These are phyloP conservation scores for Yarrowia sp. DNA, from an alignment of 805 yeast genomes.

Conservation along the genomic window DNA sequence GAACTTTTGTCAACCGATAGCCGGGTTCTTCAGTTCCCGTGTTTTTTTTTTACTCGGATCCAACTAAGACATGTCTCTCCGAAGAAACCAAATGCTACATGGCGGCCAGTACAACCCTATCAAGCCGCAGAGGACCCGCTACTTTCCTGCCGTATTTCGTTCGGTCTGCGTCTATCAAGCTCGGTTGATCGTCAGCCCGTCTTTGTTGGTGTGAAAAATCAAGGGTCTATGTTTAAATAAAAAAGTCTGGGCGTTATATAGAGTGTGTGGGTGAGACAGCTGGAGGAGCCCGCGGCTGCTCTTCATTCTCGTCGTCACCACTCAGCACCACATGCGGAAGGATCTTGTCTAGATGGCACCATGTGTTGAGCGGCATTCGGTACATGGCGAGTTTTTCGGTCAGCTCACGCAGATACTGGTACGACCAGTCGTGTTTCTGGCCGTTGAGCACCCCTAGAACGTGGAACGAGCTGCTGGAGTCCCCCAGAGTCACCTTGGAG, in stretches of 20 bases:
- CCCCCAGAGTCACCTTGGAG: constrained; percentile 27
- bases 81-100: too few relatives aligned
- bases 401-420: constrained; percentile 20
- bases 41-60: too few relatives aligned
- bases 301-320: constrained; percentile 7
- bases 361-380: constrained; percentile 22
- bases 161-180: constrained; percentile 7
- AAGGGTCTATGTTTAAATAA: constrained; percentile 27
- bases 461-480: constrained; percentile 22
- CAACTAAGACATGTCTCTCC: too few relatives aligned
- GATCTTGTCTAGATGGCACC: constrained; percentile 29
- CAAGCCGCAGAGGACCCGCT: not conserved
- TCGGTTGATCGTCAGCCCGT: constrained; percentile 12
- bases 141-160: constrained; percentile 6
- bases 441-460: constrained; percentile 21
- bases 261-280: constrained; percentile 25
- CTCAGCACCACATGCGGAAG: constrained; percentile 18
- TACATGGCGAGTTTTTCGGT: constrained; percentile 26
- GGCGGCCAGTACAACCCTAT: constrained; percentile 2
- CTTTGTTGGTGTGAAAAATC: constrained; percentile 12
- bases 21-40: too few relatives aligned
- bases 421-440: constrained; percentile 28
- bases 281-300: not conserved
- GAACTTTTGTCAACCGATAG: too few relatives aligned
- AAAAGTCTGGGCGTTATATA: not conserved